Percentiles rank a stretch among this genome's conserved stretches.
Evolutionary conservation across 768 basidiomycete species (phyloP).

Genomic region (Hemileccinum impolitum): DNA sequence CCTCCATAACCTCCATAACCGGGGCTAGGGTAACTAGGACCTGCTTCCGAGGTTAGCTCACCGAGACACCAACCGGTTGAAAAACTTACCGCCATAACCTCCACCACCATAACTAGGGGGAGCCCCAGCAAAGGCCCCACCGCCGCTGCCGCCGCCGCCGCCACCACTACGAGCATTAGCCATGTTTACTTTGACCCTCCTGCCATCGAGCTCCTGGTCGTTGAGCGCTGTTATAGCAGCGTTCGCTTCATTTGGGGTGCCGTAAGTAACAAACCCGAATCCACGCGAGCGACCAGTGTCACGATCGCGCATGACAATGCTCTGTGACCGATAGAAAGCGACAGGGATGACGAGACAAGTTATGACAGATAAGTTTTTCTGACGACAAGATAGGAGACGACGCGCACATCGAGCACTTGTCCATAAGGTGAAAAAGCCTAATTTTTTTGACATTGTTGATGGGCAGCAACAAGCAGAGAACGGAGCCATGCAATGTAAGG

Average conservation of each 20-base stretch:
- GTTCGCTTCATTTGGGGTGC: conserved; percentile 60
- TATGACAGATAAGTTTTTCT: conserved; percentile 20
- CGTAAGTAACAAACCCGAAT: conserved; percentile 92
- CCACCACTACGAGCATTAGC: conserved; percentile 69
- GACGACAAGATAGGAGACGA: conserved; percentile 31
- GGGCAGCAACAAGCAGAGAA: conserved; percentile 13
- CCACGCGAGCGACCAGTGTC: conserved; percentile 96
- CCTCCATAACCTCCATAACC: conserved; percentile 26
- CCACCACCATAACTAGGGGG: conserved; percentile 33
- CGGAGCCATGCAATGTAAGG: conserved; percentile 27
- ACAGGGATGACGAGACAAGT: conserved; percentile 15
- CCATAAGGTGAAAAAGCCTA: conserved; percentile 85
- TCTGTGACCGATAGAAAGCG: conserved; percentile 49
- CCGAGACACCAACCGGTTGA: not conserved
- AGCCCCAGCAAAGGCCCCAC: conserved; percentile 20
- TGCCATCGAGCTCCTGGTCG: conserved; percentile 91
- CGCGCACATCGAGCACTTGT: conserved; percentile 88
- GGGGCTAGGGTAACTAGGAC: conserved; percentile 30
- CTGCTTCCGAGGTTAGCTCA: conserved; percentile 19
- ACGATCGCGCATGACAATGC: conserved; percentile 98
- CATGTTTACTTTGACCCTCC: conserved; percentile 85
- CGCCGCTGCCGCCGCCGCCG: conserved; percentile 46
- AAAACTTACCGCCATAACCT: conserved; percentile 21
- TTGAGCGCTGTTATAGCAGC: conserved; percentile 74
- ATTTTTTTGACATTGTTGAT: no score